Evolutionary conservation across 352 stramenopile genomes (phyloP).

Genomic region (Plasmopara muralis): DNA sequence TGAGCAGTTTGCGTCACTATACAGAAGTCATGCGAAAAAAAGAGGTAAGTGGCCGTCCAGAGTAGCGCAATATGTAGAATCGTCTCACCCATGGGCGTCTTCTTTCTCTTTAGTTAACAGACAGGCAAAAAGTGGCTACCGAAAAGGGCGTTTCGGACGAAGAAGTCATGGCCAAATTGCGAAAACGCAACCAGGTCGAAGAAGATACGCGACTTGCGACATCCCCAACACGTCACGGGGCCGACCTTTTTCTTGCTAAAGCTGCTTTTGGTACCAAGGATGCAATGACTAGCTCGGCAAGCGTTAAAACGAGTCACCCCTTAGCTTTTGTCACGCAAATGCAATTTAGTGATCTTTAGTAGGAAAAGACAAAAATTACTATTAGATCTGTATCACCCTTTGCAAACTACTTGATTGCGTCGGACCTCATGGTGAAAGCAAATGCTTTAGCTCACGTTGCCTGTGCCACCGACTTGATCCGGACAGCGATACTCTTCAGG

Average conservation of each 20-base stretch:
- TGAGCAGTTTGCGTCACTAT: conserved; percentile 78
- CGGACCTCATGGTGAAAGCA: conserved; percentile 5
- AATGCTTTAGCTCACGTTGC: conserved; percentile 69
- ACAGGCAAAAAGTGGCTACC: conserved; percentile 69
- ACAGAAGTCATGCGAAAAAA: conserved; percentile 76
- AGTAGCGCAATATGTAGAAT: too few relatives aligned
- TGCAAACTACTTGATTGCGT: conserved; percentile 8
- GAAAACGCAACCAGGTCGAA: conserved; percentile 70
- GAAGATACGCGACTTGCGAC: conserved; percentile 55
- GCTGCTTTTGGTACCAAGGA: conserved; percentile 20
- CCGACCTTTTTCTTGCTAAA: conserved; percentile 29
- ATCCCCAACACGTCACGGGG: conserved; percentile 45
- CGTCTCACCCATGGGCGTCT: too few relatives aligned
- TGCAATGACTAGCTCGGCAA: neutral
- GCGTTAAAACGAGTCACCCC: conserved; percentile 33
- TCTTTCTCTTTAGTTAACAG: conserved; percentile 34
- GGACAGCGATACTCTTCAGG: conserved; percentile 83
- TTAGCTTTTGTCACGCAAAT: conserved; percentile 70
- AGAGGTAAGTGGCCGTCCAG: conserved; percentile 35
- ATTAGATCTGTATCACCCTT: conserved; percentile 29
- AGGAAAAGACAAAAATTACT: conserved; percentile 23
- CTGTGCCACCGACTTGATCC: conserved; percentile 72
- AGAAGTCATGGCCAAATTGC: conserved; percentile 71
- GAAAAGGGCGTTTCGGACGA: conserved; percentile 81
- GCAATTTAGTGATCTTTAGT: conserved; percentile 53